Base-by-base conservation (phyloP, 2,329 filamentous ascomycete species). In the Hypoxylon sp. region DNA sequence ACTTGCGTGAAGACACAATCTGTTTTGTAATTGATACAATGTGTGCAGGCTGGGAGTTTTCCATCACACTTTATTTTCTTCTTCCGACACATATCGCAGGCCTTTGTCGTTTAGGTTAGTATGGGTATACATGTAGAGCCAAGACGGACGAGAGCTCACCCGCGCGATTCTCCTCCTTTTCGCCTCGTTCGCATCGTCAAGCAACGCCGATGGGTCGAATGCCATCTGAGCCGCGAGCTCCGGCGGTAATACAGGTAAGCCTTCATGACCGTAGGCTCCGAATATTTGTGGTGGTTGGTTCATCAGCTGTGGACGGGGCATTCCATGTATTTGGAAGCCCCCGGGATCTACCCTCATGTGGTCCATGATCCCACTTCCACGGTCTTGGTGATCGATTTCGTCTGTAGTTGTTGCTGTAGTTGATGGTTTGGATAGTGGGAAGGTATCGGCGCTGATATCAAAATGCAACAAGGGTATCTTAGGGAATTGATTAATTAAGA, bases 11-110 rank as follows among this genome's bases (percentile, higher is more conserved):
- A 98, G 74, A 97, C 89, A 80, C 95, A 99, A 75, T 97, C 94
- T 4, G 94, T 98, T 86, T 98, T 98, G 85, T 98, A 98, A 80
- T 98, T 98, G 80, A 92, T 92, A 80, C 95, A 99, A 81, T 98
- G 96, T 6, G 93, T 94, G 81, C 96, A 99, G 67, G 94, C 90
- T 39, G 96, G 95, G 82, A 97, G 89, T 83, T 97, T 97, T 73
- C 96, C 95, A 78, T 98, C 96, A 81, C 95, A 98, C 83, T 98
- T 98, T 82, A 98, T 96, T 86, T 77, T 77, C 64, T 77, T 77
- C 65, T 77, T 77, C 29, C 76, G 70, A 50, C 95, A 98, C 94
- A 97, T 97, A 76, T 97, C 94, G 83, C 94, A 97, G 56, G 94
- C 94, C 92, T 94, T 67, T 44, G 35, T 59, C 31, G 46, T 55